A percentile compares a stretch with the other conserved stretches of the same genome.
phyloP scores from a whole-genome alignment of 352 stramenopile genomes.

The Globisporangium barbulae region DNA sequence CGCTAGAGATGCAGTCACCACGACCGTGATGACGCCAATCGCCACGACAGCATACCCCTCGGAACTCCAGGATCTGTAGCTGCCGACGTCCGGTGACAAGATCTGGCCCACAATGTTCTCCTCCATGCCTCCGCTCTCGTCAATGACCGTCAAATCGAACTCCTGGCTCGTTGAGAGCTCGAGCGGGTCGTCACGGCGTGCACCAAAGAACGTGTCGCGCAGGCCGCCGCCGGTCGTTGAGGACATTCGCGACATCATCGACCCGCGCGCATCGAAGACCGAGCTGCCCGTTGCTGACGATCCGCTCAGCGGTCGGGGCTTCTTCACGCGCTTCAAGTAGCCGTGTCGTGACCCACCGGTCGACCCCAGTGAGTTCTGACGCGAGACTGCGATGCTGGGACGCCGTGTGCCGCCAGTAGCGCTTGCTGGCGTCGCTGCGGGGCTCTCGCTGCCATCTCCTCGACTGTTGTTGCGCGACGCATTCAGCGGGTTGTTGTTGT shows the following conservation, averaged over 20 bases:
- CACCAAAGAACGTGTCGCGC: constrained; percentile 67
- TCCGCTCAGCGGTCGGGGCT: constrained; percentile 31
- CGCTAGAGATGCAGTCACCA: constrained; percentile 38
- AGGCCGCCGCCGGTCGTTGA: constrained; percentile 25
- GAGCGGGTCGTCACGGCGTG: constrained; percentile 37
- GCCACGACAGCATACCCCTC: constrained; percentile 42
- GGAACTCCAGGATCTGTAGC: constrained; percentile 40
- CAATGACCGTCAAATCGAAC: constrained; percentile 74
- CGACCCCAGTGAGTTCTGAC: constrained; percentile 14
- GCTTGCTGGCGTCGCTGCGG: not conserved
- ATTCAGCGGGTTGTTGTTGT: not conserved
- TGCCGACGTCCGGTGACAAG: constrained; percentile 39
- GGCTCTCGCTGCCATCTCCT: not conserved
- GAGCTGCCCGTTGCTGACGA: constrained; percentile 25
- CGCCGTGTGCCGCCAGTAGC: not conserved
- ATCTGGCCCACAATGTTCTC: constrained; percentile 54
- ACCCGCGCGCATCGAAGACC: constrained; percentile 32
- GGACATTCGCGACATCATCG: constrained; percentile 40
- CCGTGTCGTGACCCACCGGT: not conserved
- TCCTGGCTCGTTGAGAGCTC: constrained; percentile 64
- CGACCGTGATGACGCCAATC: constrained; percentile 38
- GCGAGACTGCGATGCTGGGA: constrained; percentile 13
- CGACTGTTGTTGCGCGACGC: not conserved
- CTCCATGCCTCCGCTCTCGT: constrained; percentile 63
- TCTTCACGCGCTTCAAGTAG: constrained; percentile 23